phyloP scores from a whole-genome alignment of 2,329 filamentous ascomycete genomes.

The Colletotrichum abscissum region DNA sequence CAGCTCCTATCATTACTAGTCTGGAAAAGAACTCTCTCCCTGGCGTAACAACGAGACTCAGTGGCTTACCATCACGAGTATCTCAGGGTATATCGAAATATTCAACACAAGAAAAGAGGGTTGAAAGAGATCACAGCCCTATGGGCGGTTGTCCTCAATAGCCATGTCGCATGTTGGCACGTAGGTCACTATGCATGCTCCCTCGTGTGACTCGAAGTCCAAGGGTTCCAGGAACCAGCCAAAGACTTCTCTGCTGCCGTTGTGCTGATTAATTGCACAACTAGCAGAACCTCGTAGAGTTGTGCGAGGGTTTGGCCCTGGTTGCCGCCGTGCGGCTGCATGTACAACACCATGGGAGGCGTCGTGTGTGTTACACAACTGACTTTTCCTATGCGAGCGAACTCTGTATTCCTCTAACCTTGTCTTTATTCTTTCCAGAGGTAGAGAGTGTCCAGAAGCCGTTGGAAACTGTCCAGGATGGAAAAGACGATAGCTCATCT shows the following conservation, averaged over 20 bases:
- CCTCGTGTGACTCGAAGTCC: conserved; percentile 1
- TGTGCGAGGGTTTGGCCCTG: conserved; percentile 30
- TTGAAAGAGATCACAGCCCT: not conserved
- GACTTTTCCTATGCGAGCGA: not conserved
- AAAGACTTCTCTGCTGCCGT: not conserved
- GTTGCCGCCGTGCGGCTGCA: conserved; percentile 3
- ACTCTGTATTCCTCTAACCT: not conserved
- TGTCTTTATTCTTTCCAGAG: not conserved
- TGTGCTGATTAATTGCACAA: not conserved
- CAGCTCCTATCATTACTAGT: not conserved
- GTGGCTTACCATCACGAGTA: not conserved
- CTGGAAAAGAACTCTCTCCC: not conserved
- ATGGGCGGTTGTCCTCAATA: conserved; percentile 16
- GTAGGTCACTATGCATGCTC: conserved; percentile 27
- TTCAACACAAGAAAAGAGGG: too few species aligned
- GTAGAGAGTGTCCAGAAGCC: not conserved
- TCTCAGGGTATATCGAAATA: not conserved
- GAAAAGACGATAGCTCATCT: conserved; percentile 29
- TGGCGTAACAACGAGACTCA: not conserved
- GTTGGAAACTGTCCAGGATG: not conserved
- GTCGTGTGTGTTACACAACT: not conserved
- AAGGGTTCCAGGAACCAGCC: not conserved
- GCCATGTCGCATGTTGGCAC: conserved; percentile 30
- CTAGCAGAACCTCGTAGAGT: conserved; percentile 1
- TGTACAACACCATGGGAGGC: conserved; percentile 1